Percentiles rank a stretch among this genome's conserved stretches.
Evolutionary conservation across 495 filamentous ascomycete genomes (phyloP).

Genomic region (Pseudevernia furfuracea): DNA sequence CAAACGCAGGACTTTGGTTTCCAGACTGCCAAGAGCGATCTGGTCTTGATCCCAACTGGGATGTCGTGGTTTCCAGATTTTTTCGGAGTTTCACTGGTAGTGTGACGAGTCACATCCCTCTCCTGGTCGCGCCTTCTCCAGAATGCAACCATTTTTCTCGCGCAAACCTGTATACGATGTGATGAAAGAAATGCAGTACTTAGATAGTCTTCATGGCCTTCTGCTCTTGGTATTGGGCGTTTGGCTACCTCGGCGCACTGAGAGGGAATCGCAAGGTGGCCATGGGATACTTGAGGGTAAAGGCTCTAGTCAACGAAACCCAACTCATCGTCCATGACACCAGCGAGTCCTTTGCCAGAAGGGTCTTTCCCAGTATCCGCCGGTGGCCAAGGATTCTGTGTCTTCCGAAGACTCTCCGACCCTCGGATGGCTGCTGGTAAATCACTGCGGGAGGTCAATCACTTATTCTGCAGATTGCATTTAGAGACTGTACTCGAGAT

Average conservation of each 20-base stretch:
- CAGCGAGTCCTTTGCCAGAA: constrained; percentile 35
- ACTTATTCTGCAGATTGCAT: neutral
- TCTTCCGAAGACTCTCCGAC: constrained; percentile 37
- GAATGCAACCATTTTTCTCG: neutral
- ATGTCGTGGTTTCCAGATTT: neutral
- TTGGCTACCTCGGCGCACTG: neutral
- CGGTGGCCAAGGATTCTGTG: constrained; percentile 43
- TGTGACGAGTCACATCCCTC: neutral
- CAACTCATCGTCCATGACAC: constrained; percentile 51
- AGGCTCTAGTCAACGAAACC: constrained; percentile 45
- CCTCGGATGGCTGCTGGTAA: constrained; percentile 37
- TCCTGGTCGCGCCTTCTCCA: neutral
- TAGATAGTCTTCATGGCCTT: neutral
- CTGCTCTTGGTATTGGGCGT: neutral
- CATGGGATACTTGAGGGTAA: neutral
- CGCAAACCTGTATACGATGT: neutral
- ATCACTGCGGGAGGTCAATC: constrained; percentile 32
- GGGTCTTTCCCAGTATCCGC: constrained; percentile 36
- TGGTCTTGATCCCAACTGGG: neutral
- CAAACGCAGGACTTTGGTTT: neutral
- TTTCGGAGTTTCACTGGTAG: neutral
- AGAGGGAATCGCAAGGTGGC: neutral
- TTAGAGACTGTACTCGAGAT: constrained; percentile 47
- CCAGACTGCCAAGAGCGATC: neutral
- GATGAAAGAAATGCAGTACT: neutral